Conservation (phyloP, 306 rosid genomes). For the Cicer chorassanicum region DNA sequence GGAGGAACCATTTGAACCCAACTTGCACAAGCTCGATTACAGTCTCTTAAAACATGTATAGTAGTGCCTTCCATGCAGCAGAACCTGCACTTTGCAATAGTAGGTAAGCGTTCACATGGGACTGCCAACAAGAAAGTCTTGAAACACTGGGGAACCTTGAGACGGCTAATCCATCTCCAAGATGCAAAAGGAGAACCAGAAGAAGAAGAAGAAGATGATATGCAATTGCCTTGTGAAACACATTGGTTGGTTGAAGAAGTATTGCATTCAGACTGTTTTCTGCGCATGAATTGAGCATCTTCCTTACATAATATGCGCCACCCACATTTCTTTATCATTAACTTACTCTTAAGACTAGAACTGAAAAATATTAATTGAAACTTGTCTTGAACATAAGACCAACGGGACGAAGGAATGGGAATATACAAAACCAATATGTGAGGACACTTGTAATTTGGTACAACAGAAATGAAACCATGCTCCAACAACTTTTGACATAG, state of each 20-base stretch:
- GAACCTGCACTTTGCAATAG: conserved; percentile 28
- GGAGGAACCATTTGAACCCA: conserved; percentile 33
- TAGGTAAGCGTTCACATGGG: conserved; percentile 37
- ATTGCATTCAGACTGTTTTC: conserved; percentile 17
- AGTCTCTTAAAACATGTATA: conserved; percentile 40
- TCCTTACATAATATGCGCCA: conserved; percentile 34
- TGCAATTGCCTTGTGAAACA: not conserved
- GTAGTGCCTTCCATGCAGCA: conserved; percentile 24
- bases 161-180: conserved; percentile 34
- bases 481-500: conserved; percentile 24
- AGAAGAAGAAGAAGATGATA: conserved; percentile 29
- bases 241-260: conserved; percentile 25
- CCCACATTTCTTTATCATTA: conserved; percentile 38
- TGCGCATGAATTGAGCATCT: conserved; percentile 33
- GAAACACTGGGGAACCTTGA: conserved; percentile 28
- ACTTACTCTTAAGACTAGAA: conserved; percentile 34
- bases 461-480: conserved; percentile 28
- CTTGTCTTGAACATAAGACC: conserved; percentile 32
- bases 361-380: conserved; percentile 34
- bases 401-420: not conserved
- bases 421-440: conserved; percentile 29
- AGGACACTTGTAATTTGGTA: conserved; percentile 33
- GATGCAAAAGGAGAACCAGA: not conserved
- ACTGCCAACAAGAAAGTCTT: conserved; percentile 39
- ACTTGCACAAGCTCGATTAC: conserved; percentile 13